These are phyloP conservation scores for Talaromyces sp. DNA, from an alignment of 2,329 filamentous ascomycete genomes.

Conservation along the genomic window DNA sequence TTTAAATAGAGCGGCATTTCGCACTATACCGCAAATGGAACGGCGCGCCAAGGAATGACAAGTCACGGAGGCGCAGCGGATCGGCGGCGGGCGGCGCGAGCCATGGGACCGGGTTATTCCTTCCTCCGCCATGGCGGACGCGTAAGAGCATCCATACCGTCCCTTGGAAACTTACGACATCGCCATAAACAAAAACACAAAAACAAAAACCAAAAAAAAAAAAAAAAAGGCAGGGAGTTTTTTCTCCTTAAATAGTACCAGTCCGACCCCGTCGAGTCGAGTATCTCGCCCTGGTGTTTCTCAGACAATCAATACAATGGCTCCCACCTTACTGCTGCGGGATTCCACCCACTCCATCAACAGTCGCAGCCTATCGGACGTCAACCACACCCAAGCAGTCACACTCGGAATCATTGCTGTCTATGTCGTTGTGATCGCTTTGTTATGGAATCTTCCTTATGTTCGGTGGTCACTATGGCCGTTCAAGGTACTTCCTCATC, in stretches of 20 bases:
- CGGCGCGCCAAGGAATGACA: not conserved
- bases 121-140: not conserved
- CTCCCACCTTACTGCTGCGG: not conserved
- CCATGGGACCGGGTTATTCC: not conserved
- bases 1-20: not conserved
- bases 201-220: not conserved
- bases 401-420: conserved; percentile 66
- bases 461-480: conserved; percentile 71
- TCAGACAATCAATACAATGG: not conserved
- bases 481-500: conserved; percentile 58
- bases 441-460: conserved; percentile 76
- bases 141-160: not conserved
- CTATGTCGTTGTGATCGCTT: conserved; percentile 67
- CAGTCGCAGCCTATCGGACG: conserved; percentile 50
- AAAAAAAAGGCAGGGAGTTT: not conserved
- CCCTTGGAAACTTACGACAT: not conserved
- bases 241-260: not conserved
- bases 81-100: not conserved
- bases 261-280: not conserved
- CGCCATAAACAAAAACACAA: not conserved
- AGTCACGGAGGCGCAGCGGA: not conserved
- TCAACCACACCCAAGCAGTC: conserved; percentile 63
- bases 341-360: conserved; percentile 22
- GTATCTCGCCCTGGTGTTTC: not conserved
- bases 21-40: not conserved